Base-by-base conservation (phyloP, 2,329 filamentous ascomycete species). In the Microsporum audouinii region DNA sequence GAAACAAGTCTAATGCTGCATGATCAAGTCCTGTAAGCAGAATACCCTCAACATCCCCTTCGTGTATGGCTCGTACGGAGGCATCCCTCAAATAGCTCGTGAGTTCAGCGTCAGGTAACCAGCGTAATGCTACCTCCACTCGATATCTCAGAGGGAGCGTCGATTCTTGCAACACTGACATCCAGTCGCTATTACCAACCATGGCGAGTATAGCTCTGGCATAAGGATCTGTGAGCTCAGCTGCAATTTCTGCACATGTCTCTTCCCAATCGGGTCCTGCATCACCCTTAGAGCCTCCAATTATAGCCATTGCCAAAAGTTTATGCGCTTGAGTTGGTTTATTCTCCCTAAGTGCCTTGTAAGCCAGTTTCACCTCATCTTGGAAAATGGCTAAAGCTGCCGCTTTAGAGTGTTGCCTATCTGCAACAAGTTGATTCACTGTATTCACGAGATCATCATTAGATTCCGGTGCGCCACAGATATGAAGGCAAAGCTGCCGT, bases 371-470 rank as follows among this genome's bases (percentile, higher is more conserved):
- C 34, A 80, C 79, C 66, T 84, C 77, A 58, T 81, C 79, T 62
- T 85, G 81, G 65, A 86, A 82, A 3, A 85, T 76, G 2, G 84
- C 83, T 47, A 85, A 71, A 1, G 83, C 82, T 58, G 85, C 82
- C 14, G 84, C 84, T 72, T 85, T 84, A 57, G 84, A 84, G 64
- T 83, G 78, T 51, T 84, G 75, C 14, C 79, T 79, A 56, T 79
- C 72, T 4, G 78, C 71, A 8, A 84, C 77, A 8, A 86, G 73
- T 2, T 76, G 71, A 62, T 80, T 72, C 68, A 85, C 71, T 66
- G 75, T 63, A 67, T 76, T 67, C 74, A 81, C 65, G 72, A 81
- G 63, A 70, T 80, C 71, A 29, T 79, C 73, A 39, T 77, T 72
- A 1, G 81, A 78, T 64, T 83, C 80, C 12, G 79, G 77, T 71